phyloP scores from a whole-genome alignment of 441 rosid species.

The Jatropha podagrica region DNA sequence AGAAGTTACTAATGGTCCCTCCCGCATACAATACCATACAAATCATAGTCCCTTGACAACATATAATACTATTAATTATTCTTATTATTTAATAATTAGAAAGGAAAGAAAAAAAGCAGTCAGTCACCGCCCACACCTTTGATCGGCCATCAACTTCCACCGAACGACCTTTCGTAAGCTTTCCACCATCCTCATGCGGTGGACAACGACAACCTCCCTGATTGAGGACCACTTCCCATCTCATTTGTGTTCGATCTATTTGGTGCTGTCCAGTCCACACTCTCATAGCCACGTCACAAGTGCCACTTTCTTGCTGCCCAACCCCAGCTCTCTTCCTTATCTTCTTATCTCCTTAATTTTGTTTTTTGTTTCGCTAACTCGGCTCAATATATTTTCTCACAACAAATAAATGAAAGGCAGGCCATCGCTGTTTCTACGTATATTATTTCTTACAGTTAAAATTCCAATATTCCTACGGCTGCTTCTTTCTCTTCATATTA shows the following conservation, averaged over 20 bases:
- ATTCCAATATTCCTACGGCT: neutral
- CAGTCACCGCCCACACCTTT: constrained; percentile 35
- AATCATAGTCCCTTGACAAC: neutral
- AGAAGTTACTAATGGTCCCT: neutral
- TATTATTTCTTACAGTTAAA: neutral
- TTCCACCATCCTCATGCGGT: constrained; percentile 30
- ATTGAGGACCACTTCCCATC: constrained; percentile 28
- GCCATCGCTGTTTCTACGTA: constrained; percentile 13
- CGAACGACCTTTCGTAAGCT: constrained; percentile 35
- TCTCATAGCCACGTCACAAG: constrained; percentile 26
- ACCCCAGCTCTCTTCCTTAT: constrained; percentile 26
- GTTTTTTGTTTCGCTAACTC: neutral
- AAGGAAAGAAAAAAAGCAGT: neutral
- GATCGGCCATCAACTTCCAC: constrained; percentile 33
- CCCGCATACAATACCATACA: constrained; percentile 5
- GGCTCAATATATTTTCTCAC: neutral
- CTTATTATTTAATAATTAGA: neutral
- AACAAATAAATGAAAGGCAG: neutral
- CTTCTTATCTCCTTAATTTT: constrained; percentile 33
- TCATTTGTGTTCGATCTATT: neutral
- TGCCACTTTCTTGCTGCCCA: constrained; percentile 16
- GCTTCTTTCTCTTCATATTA: neutral
- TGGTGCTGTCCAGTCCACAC: constrained; percentile 26
- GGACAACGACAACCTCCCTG: constrained; percentile 30
- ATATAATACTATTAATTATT: too few relatives aligned